Base-by-base conservation (phyloP, 1,284 basidiomycete species). In the Ceratobasidium sp. region DNA sequence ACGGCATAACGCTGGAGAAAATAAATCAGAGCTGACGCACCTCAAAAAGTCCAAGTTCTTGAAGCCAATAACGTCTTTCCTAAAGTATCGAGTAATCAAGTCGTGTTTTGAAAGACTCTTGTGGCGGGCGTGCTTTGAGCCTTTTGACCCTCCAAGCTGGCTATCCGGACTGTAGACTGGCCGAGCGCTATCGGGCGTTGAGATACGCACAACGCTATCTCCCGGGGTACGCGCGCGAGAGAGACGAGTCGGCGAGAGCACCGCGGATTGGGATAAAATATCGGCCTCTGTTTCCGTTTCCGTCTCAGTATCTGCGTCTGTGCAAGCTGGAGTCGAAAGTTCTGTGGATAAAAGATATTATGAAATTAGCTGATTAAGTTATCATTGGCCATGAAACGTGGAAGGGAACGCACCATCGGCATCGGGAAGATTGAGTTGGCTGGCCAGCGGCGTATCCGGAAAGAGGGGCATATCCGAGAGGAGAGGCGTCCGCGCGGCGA, bases 61-160 rank as follows among this genome's bases (percentile, higher is more conserved):
- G 77, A 98, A 86, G 33, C 96, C 88, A 20, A 99, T 90, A 1
- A 91, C 89, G 82, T 99, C 97, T 80, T 96, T 91, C 79, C 94
- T 88, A 88, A 99, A 99, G 85, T 96, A 98, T 81, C 91, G 91
- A 84, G 96, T 92, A 80, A 96, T 88, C 46, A 99, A 87, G 83
- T 99, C 97, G 84, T 98, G 96, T 81, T 96, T 92, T 1, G 94
- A 92, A 5, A 90, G 79, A 0, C 83, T 65, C 78, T 52, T 85
- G 55, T 77, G 50, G n/a, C 67, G 64, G 27, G 33, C 33, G 18
- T 60, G 77, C n/a, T 35, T 74, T 6, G 66, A 55, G 5, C 18
- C 48, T 10, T 30, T 35, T n/a, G 6, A 20, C 12, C 41, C 50
- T 30, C 27, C 27, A 30, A 30, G 27, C 44, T 38, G 57, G n/a